Evolutionary conservation across 805 yeast genomes (phyloP), one percentile per base, ranked within the genome.

Genomic region (Lipomyces orientalis): DNA sequence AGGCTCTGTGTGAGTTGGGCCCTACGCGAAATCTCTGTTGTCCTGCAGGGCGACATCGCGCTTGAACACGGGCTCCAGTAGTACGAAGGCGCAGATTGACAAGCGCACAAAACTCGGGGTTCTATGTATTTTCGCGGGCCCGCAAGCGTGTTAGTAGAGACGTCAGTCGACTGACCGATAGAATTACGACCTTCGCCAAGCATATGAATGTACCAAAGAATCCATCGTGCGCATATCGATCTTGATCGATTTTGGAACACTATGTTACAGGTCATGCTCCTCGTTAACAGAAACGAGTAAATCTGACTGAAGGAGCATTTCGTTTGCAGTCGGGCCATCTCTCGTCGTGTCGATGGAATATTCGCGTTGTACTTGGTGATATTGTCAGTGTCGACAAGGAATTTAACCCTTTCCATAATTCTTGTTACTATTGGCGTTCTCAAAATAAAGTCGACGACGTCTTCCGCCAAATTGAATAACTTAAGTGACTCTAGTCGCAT

Each of bases 41-140:
- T 54, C 63, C 22, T 55, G 39, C 54, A 56, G 7, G 29, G 9
- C 29, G 8, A 6, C 46, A 56, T 56, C 59, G 39, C 46, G 60
- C 19, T 54, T 60, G 25, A 51, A 37, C 6, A 51, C 43, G 43
- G 63, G 60, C 62, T 29, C 39, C 31, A 60, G 39, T 25, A 60
- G 60, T 22, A 54, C 60, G 49, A 60, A 60, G 10, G 63, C 63
- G 60, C 63, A 60, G 57, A 60, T 33, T 35, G 63, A 60, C 57
- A 22, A 60, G 57, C 31, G 63, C 63, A 25, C 60, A 39, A 19
- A 60, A 60, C 3, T 51, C 39, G 63, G 25, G 39, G 43, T 60
- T 54, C 8, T 29, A 33, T 55, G 33, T 22, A 60, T 60, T 22
- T 6, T 60, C 63, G 34, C 43, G 37, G 25, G 39, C 34, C n/a